Percentiles rank a stretch among this genome's conserved stretches.
phyloP scores from a whole-genome alignment of 352 stramenopile genomes.

The Phytopythium sindhum region DNA sequence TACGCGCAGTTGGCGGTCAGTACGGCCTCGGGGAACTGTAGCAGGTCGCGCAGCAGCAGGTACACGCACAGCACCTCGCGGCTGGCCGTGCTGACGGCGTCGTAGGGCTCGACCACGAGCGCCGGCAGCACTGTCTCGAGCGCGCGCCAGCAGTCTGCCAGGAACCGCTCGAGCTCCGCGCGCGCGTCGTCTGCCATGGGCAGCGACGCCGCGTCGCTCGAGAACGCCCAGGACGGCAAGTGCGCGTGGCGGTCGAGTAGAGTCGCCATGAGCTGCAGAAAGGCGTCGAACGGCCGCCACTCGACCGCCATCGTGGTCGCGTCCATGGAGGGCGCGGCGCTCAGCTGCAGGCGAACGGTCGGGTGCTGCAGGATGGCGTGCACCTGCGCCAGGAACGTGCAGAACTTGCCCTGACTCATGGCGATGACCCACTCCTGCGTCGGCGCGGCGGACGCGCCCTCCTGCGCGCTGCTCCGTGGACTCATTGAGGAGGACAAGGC shows the following conservation, averaged over 20 bases:
- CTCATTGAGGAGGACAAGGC: not conserved
- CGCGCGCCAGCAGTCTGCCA: conserved; percentile 41
- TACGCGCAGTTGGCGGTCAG: conserved; percentile 50
- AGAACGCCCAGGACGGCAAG: conserved; percentile 36
- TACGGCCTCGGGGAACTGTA: conserved; percentile 44
- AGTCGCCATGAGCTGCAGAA: conserved; percentile 31
- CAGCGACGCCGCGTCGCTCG: conserved; percentile 32
- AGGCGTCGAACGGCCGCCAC: conserved; percentile 51
- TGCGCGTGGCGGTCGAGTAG: conserved; percentile 35
- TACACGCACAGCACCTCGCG: conserved; percentile 43
- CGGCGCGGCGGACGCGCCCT: conserved; percentile 12
- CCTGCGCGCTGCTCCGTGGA: conserved; percentile 12
- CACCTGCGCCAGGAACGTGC: conserved; percentile 41
- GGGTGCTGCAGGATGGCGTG: conserved; percentile 37
- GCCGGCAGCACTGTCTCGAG: conserved; percentile 42
- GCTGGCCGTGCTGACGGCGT: conserved; percentile 17
- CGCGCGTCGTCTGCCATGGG: conserved; percentile 29
- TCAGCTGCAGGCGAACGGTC: conserved; percentile 23
- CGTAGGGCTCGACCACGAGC: conserved; percentile 40
- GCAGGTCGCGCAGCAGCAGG: conserved; percentile 47
- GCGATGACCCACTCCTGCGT: conserved; percentile 53
- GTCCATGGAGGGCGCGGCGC: conserved; percentile 5
- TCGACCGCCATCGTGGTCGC: conserved; percentile 14
- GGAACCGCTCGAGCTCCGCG: conserved; percentile 38
- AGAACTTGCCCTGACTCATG: conserved; percentile 60